Conservation (phyloP, 306 rosid genomes). For the Vigna nakashimae region DNA sequence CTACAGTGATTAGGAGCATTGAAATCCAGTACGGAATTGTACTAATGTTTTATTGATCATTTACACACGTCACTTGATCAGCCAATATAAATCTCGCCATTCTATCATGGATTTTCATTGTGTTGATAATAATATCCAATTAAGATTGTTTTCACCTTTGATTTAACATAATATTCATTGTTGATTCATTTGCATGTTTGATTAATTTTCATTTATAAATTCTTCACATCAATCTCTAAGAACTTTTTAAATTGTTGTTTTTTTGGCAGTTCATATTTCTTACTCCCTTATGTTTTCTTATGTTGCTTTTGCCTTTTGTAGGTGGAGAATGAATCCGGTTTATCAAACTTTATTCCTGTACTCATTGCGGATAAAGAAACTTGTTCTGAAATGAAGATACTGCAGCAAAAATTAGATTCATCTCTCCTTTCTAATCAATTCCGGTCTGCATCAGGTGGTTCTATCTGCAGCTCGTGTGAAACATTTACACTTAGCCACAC, state of each 20-base stretch:
- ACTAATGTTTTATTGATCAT: slow-evolving; percentile 16
- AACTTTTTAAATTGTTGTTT: not conserved
- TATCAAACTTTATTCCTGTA: slow-evolving; percentile 89
- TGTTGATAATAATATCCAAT: slow-evolving; percentile 23
- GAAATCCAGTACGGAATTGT: slow-evolving; percentile 18
- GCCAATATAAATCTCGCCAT: not conserved
- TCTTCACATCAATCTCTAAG: slow-evolving; percentile 17
- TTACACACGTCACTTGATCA: not conserved
- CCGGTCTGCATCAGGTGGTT: slow-evolving; percentile 47
- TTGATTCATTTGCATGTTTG: slow-evolving; percentile 2
- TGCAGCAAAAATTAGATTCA: slow-evolving; percentile 61
- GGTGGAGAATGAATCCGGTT: slow-evolving; percentile 98
- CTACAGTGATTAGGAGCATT: slow-evolving; percentile 3
- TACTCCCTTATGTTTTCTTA: slow-evolving; percentile 13
- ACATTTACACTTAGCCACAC: slow-evolving; percentile 57
- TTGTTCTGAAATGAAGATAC: slow-evolving; percentile 77
- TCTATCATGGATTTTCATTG: not conserved
- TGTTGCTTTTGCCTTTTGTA: slow-evolving; percentile 44
- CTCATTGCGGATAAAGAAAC: slow-evolving; percentile 79
- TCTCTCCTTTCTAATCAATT: slow-evolving; percentile 57
- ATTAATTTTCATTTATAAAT: slow-evolving; percentile 30
- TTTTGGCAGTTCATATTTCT: slow-evolving; percentile 10
- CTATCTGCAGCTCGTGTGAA: slow-evolving; percentile 63
- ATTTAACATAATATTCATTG: slow-evolving; percentile 28
- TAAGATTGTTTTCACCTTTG: slow-evolving; percentile 34